Evolutionary conservation across 164 flowering plant genomes (phyloP).

Genomic region (Chloranthus sessilifolius): DNA sequence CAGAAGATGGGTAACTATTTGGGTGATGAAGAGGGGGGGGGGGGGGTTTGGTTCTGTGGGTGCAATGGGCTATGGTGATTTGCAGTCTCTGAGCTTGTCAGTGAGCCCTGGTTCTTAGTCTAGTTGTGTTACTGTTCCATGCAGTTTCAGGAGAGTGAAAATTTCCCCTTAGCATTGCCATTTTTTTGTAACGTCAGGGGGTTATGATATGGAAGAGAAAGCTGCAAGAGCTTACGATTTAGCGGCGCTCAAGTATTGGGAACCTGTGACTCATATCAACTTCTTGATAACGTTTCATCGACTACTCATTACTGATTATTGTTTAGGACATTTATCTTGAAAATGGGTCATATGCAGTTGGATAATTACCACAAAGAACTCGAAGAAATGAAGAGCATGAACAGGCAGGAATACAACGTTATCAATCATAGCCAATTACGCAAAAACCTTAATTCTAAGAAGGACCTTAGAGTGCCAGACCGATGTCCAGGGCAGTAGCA

Average conservation of each 20-base stretch:
- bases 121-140: conserved; percentile 50
- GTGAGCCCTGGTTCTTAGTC: conserved; percentile 90
- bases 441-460: too few species aligned
- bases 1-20: conserved; percentile 25
- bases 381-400: too few species aligned
- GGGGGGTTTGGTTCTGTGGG: conserved; percentile 25
- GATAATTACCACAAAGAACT: too few species aligned
- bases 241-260: conserved; percentile 94
- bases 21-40: conserved; percentile 29
- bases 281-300: too few species aligned
- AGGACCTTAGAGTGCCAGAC: too few species aligned
- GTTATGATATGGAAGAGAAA: conserved; percentile 93
- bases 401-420: too few species aligned
- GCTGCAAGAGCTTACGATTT: conserved; percentile 92
- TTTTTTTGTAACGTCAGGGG: conserved; percentile 37
- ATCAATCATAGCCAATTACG: too few species aligned
- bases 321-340: too few species aligned
- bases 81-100: conserved; percentile 70
- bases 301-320: too few species aligned
- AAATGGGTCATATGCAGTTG: too few species aligned
- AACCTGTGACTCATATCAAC: conserved; percentile 75
- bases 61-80: conserved; percentile 47
- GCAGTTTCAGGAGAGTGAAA: conserved; percentile 22
- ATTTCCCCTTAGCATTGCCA: neutral
- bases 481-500: too few species aligned